Percentiles rank a stretch among this genome's conserved stretches.
Evolutionary conservation across 2,329 filamentous ascomycete species (phyloP).

Genomic region (Alternaria sp.): DNA sequence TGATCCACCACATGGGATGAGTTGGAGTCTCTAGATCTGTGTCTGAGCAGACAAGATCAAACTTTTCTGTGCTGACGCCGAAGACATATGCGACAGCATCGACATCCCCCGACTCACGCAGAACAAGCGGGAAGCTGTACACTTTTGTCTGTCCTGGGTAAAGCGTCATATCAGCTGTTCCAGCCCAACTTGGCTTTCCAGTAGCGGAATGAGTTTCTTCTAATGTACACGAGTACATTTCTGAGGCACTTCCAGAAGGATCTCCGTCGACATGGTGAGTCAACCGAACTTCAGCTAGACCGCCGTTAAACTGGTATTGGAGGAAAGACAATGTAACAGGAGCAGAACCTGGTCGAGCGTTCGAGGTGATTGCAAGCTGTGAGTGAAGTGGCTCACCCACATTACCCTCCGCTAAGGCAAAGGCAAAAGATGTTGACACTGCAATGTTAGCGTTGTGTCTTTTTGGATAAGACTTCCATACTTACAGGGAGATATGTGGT

Average conservation of each 20-base stretch:
- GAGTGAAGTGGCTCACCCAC: conserved; percentile 66
- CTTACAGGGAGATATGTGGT: conserved; percentile 61
- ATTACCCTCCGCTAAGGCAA: conserved; percentile 63
- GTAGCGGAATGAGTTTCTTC: conserved; percentile 38
- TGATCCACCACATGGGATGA: conserved; percentile 48
- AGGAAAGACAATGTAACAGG: conserved; percentile 61
- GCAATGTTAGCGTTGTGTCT: conserved; percentile 24
- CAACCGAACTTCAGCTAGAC: conserved; percentile 45
- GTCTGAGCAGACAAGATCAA: conserved; percentile 73
- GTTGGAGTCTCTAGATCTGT: conserved; percentile 49
- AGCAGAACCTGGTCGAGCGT: conserved; percentile 55
- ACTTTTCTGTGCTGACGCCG: conserved; percentile 69
- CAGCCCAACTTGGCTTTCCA: conserved; percentile 58
- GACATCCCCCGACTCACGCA: conserved; percentile 84
- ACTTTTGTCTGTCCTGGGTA: conserved; percentile 72
- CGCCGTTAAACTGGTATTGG: conserved; percentile 63
- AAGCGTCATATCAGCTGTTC: conserved; percentile 70
- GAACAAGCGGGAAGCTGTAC: conserved; percentile 73
- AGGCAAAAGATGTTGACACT: conserved; percentile 63
- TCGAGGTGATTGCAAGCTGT: conserved; percentile 64
- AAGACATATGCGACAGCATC: conserved; percentile 71
- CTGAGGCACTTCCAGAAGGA: conserved; percentile 22
- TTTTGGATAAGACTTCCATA: conserved; percentile 44
- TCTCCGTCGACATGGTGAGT: conserved; percentile 34
- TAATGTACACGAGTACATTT: conserved; percentile 33